A percentile compares a stretch with the other conserved stretches of the same genome.
phyloP scores from a whole-genome alignment of 2,329 filamentous ascomycete species.

The Scortechinia acanthostroma region DNA sequence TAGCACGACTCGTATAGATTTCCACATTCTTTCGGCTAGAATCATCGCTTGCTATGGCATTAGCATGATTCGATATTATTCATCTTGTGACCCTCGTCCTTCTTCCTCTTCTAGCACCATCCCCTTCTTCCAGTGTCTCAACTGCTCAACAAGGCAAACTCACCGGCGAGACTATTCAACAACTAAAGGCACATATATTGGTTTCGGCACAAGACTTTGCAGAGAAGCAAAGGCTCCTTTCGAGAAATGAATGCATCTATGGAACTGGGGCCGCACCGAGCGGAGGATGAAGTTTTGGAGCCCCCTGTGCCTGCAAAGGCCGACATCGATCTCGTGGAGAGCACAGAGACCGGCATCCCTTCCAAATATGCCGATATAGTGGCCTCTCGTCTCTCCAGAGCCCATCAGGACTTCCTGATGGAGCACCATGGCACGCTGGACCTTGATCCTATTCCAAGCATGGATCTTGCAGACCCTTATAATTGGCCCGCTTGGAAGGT shows the following conservation, averaged over 20 bases:
- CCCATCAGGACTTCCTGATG: not conserved
- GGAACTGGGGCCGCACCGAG: not conserved
- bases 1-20: no score
- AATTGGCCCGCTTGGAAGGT: conserved; percentile 2
- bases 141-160: no score
- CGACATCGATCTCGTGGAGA: conserved; percentile 1
- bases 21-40: no score
- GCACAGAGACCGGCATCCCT: not conserved
- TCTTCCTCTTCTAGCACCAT: no score
- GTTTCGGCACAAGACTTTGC: no score
- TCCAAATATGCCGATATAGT: not conserved
- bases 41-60: no score
- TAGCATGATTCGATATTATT: no score
- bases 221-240: not conserved
- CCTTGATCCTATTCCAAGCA: not conserved
- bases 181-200: no score
- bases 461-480: not conserved
- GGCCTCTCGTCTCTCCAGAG: not conserved
- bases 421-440: conserved; percentile 1
- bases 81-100: no score
- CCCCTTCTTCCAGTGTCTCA: no score
- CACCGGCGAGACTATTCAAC: no score
- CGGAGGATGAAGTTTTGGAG: not conserved
- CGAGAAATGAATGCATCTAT: not conserved
- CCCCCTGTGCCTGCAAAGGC: not conserved